Conservation (phyloP, 169 alveolate species). For the Hammondia hammondi region DNA sequence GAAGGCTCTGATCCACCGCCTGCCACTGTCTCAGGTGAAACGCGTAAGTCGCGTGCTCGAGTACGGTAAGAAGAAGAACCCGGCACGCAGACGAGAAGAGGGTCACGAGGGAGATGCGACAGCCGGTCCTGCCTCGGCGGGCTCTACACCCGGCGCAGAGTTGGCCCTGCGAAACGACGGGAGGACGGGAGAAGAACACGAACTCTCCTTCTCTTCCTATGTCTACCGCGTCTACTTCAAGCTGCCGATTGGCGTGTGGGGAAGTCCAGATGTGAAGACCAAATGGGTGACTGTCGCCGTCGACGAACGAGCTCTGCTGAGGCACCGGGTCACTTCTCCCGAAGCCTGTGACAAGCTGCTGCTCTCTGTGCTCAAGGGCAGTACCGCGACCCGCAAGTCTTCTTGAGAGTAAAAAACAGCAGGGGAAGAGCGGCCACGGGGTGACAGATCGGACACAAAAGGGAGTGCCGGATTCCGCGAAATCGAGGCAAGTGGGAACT, state of each 20-base stretch:
- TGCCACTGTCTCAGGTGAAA: slow-evolving; percentile 28
- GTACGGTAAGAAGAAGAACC: slow-evolving; percentile 14
- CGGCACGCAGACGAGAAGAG: not conserved
- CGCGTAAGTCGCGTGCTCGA: slow-evolving; percentile 29
- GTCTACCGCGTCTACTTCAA: slow-evolving; percentile 39
- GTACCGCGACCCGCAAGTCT: not conserved
- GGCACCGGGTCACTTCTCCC: not conserved
- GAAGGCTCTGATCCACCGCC: not conserved
- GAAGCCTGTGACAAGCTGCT: slow-evolving; percentile 37
- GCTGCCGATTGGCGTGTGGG: slow-evolving; percentile 19
- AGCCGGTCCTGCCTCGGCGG: not conserved
- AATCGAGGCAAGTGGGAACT: no score
- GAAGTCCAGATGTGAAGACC: not conserved
- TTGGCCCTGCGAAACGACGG: not conserved
- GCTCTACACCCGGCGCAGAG: no score
- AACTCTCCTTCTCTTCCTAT: not conserved
- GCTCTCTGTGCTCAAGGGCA: slow-evolving; percentile 24
- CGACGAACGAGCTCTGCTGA: not conserved
- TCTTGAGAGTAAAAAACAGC: not conserved
- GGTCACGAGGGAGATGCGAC: not conserved
- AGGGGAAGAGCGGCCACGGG: not conserved
- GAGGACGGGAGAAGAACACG: not conserved
- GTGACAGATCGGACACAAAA: not conserved
- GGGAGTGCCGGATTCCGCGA: not conserved
- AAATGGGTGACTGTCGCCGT: slow-evolving; percentile 33